Conservation (phyloP, 345 rosid genomes). For the Cardamine resedifolia region DNA sequence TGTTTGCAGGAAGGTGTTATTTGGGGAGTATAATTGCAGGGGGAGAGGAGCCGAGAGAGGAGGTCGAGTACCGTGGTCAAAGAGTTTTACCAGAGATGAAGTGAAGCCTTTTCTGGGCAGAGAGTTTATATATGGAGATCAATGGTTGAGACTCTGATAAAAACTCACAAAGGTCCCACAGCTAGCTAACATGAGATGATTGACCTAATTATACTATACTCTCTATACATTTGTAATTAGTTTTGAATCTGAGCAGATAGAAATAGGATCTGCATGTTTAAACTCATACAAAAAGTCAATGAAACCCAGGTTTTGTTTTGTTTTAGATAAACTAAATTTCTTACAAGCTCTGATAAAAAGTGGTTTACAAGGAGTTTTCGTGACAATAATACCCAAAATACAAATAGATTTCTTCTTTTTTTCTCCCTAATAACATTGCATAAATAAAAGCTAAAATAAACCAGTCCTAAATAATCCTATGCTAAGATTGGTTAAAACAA, state of each 20-base stretch:
- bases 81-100: conserved; percentile 48
- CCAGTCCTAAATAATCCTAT: conserved; percentile 23
- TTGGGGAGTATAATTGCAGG: conserved; percentile 77
- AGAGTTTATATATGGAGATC: conserved; percentile 65
- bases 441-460: conserved; percentile 18
- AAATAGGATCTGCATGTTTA: conserved; percentile 11
- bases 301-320: conserved; percentile 17
- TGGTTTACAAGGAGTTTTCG: conserved; percentile 17
- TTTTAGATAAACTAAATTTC: background rate
- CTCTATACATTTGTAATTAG: conserved; percentile 32
- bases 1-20: conserved; percentile 60
- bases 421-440: conserved; percentile 20
- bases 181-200: conserved; percentile 28
- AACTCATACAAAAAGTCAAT: background rate
- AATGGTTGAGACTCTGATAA: conserved; percentile 71
- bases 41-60: conserved; percentile 77
- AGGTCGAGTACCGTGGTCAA: conserved; percentile 69
- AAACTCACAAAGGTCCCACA: conserved; percentile 3
- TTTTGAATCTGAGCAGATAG: background rate
- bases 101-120: conserved; percentile 54
- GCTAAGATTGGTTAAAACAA: conserved; percentile 32
- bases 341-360: conserved; percentile 23
- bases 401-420: background rate
- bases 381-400: conserved; percentile 22
- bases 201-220: conserved; percentile 22